Evolutionary conservation across 805 yeast species (phyloP), one percentile per base, ranked within the genome.

Genomic region (Pichia insulana): DNA sequence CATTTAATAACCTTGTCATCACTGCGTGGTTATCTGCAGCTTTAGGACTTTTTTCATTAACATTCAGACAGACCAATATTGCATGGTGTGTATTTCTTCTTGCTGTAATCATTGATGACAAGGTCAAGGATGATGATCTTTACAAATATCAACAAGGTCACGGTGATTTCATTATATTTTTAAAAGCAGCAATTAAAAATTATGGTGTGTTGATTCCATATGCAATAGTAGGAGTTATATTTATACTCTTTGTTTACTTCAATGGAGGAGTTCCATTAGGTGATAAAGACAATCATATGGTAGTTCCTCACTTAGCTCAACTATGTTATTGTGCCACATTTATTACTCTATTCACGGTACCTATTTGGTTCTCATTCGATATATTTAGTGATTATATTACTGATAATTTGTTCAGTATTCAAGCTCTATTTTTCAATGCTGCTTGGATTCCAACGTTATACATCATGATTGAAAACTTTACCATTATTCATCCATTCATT

Each of bases 261-360:
- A 92, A 92, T 52, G 85, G 86, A 15, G 94, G 96, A 0, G 79
- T 92, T 33, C 81, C 97, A 0, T 69, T 90, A 37, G 98, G 98
- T 2, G 98, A 92, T 57, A 85, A 87, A 59, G 79, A 77, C 27
- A 89, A 90, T 59, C 98, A 92, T 58, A 66, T 69, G 30, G 70
- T 80, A 2, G 76, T 78, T 2, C 46, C 83, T 2, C 96, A 92
- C 58, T 30, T 82, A 4, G 87, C 82, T 7, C 98, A 92, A 59
- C 47, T 89, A 1, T 80, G 87, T 49, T 92, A 92, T 59, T 86
- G 90, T 55, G 62, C 74, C 20, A 57, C 77, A 4, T 86, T 88
- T 54, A 59, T 82, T 12, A 59, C 74, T 0, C 53, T 74, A n/a
- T 74, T 89, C 52, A 76, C 90, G 2, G 60, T 75, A 55, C 97